phyloP scores from a whole-genome alignment of 495 filamentous ascomycete species.

The Corynascus novoguineensis region DNA sequence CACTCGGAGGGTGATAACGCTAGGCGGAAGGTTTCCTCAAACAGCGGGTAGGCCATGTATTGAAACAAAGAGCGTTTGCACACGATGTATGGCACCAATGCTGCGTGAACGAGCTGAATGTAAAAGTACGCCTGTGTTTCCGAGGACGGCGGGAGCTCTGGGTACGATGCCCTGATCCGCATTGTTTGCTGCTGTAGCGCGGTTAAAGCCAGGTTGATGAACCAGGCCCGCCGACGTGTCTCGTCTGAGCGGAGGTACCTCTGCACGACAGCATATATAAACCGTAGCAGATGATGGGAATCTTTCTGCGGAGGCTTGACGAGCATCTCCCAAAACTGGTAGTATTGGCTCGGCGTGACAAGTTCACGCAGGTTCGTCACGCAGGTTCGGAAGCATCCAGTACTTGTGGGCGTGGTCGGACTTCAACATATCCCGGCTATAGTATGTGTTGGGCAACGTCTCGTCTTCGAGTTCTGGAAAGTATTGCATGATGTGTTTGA shows the following conservation, averaged over 20 bases:
- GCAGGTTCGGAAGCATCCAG: slow-evolving; percentile 23
- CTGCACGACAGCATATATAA: slow-evolving; percentile 18
- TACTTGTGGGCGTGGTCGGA: slow-evolving; percentile 12
- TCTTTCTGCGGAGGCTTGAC: background rate
- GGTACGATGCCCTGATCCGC: slow-evolving; percentile 8
- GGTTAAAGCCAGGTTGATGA: slow-evolving; percentile 21
- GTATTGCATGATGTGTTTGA: slow-evolving; percentile 1
- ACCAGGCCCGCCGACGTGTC: slow-evolving; percentile 20
- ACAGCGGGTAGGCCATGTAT: slow-evolving; percentile 14
- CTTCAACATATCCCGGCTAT: slow-evolving; percentile 13
- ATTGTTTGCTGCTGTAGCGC: slow-evolving; percentile 12
- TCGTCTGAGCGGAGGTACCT: slow-evolving; percentile 15
- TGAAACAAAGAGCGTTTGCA: background rate
- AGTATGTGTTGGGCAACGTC: slow-evolving; percentile 16
- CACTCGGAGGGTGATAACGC: slow-evolving; percentile 16
- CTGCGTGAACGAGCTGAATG: slow-evolving; percentile 20
- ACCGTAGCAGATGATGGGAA: slow-evolving; percentile 14
- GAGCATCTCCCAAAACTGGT: background rate
- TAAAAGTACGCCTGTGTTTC: slow-evolving; percentile 22
- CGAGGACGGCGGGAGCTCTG: slow-evolving; percentile 10
- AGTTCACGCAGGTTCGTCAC: slow-evolving; percentile 13
- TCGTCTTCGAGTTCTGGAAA: slow-evolving; percentile 13
- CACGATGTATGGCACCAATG: slow-evolving; percentile 5
- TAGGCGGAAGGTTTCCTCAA: slow-evolving; percentile 7
- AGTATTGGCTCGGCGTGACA: background rate